Base-by-base conservation (phyloP, 305 asterid genomes). In the Fraxinus baroniana region DNA sequence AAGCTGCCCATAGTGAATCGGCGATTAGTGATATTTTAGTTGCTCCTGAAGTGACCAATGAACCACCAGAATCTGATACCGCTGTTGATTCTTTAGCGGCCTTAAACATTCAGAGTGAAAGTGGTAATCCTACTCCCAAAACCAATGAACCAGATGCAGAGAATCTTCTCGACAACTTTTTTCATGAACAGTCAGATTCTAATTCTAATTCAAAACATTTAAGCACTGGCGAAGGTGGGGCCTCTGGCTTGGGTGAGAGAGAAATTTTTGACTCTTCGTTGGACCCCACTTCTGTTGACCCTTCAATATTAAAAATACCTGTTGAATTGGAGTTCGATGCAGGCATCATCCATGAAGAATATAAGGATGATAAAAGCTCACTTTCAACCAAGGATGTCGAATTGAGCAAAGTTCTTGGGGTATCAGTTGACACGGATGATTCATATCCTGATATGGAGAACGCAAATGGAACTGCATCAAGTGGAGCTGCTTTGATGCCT, bases 21-120 rank as follows among this genome's bases (percentile, higher is more conserved):
- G 87, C 85, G 83, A 33, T 78, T 78, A 86, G 79, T 83, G 87
- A 82, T 79, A 84, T 46, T 70, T 80, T 81, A 79, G 89, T 78
- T 86, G 91, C 88, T 85, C 77, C 90, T 82, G 90, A 87, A 85
- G 88, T 85, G 84, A 73, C 78, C 57, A 88, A 86, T 66, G 66
- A 83, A 86, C 81, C 87, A 76, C 87, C 89, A 64, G 78, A 84
- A 10, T 77, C 87, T 84, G 88, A 90, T 84, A 79, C 35, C 81
- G 46, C 79, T 82, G 83, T 77, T 86, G 89, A 77, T 76, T 86
- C 91, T 76, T 46, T 86, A 46, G 83, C 64, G 80, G 73, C 37
- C 79, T 86, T 84, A 84, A 85, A 76, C 89, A 87, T 81, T 80
- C 89, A 80, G 71, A 85, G 74, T 78, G 44, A 64, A 72, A 75